phyloP scores from a whole-genome alignment of 108 stramenopile species.

The Cyclotella kingstonii region DNA sequence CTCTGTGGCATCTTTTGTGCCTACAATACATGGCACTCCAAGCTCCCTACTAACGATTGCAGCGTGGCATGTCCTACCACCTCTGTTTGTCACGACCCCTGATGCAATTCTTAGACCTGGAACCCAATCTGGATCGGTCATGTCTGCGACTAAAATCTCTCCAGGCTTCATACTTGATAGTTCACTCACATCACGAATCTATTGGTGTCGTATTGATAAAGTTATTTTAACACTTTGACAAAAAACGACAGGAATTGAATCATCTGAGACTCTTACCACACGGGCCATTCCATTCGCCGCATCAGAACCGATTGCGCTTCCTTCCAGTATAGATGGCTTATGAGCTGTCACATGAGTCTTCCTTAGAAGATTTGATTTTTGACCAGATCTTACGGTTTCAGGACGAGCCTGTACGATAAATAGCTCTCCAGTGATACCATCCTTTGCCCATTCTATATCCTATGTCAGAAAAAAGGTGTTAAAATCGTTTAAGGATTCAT shows the following conservation, averaged over 20 bases:
- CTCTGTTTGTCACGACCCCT: slow-evolving; percentile 49
- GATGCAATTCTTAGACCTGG: slow-evolving; percentile 21
- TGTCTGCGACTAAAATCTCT: slow-evolving; percentile 37
- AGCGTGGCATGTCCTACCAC: slow-evolving; percentile 51
- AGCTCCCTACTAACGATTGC: slow-evolving; percentile 53
- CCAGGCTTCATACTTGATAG: slow-evolving; percentile 27
- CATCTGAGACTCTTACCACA: slow-evolving; percentile 6
- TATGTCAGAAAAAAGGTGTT: not conserved
- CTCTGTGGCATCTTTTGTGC: slow-evolving; percentile 41
- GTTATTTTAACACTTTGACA: too few species aligned
- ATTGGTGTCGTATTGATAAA: not conserved
- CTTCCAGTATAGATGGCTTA: slow-evolving; percentile 22
- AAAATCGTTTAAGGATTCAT: too few species aligned
- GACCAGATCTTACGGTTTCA: slow-evolving; percentile 32
- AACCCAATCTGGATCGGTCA: slow-evolving; percentile 53
- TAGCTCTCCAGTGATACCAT: slow-evolving; percentile 44
- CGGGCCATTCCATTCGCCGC: slow-evolving; percentile 31
- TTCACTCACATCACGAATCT: slow-evolving; percentile 34
- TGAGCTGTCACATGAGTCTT: slow-evolving; percentile 36
- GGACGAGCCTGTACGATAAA: slow-evolving; percentile 53
- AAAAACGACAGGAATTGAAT: not conserved
- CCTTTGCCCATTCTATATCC: slow-evolving; percentile 58
- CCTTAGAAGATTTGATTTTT: slow-evolving; percentile 25
- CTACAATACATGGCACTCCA: slow-evolving; percentile 52
- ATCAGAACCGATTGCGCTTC: slow-evolving; percentile 43